Evolutionary conservation across 805 yeast genomes (phyloP).

Genomic region (Wickerhamomyces xylosicus): DNA sequence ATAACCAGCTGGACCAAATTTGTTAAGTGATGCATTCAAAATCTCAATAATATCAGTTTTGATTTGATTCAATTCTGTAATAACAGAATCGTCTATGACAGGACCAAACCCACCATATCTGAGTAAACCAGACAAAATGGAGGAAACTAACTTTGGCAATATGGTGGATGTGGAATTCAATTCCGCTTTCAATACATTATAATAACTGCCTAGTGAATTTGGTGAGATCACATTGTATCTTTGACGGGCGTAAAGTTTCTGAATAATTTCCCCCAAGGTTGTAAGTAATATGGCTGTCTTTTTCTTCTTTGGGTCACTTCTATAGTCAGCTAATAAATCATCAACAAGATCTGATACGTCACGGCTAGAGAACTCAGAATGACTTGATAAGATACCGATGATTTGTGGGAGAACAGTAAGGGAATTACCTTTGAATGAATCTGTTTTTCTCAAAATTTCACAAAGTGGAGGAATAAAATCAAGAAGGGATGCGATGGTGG

Average conservation of each 20-base stretch:
- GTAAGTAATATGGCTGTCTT: constrained; percentile 15
- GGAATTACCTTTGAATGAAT: constrained; percentile 23
- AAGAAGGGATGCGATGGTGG: constrained; percentile 1
- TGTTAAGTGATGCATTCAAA: constrained; percentile 34
- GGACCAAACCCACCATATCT: constrained; percentile 27
- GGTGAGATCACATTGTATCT: constrained; percentile 4
- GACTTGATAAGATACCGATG: constrained; percentile 40
- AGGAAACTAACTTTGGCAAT: constrained; percentile 11
- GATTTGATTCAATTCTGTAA: constrained; percentile 13
- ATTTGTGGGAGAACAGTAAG: constrained; percentile 21
- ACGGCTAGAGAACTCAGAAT: constrained; percentile 19
- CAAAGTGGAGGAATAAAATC: constrained; percentile 18
- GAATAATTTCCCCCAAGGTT: constrained; percentile 33
- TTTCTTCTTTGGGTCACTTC: constrained; percentile 4
- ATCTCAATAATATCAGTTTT: constrained; percentile 18
- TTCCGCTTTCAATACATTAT: constrained; percentile 1
- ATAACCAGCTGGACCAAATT: constrained; percentile 49
- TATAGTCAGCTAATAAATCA: constrained; percentile 4
- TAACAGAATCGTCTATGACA: constrained; percentile 4
- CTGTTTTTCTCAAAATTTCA: constrained; percentile 13
- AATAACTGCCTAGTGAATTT: neutral
- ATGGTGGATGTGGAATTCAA: constrained; percentile 6
- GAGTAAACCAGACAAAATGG: constrained; percentile 25
- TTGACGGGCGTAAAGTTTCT: constrained; percentile 27
- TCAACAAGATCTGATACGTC: constrained; percentile 4